These are phyloP conservation scores for Schizophyllum commune DNA, from an alignment of 1,284 basidiomycete genomes.

Conservation along the genomic window DNA sequence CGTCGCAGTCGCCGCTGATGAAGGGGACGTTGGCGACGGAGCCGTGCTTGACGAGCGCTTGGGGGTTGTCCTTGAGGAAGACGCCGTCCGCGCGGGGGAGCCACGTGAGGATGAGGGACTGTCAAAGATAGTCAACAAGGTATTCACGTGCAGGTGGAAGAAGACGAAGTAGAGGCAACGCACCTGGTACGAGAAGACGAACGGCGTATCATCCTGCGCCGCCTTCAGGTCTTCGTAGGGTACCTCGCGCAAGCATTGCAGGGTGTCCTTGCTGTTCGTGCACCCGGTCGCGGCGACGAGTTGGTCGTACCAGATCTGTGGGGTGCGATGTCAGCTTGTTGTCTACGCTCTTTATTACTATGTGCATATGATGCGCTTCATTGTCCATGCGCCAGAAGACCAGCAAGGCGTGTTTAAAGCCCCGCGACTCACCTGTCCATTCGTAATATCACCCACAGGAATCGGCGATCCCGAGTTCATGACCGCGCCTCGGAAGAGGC, in stretches of 20 bases:
- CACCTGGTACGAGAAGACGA: conserved; percentile 39
- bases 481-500: conserved; percentile 42
- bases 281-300: conserved; percentile 40
- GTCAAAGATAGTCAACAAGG: conserved; percentile 25
- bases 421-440: too few relatives aligned
- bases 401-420: too few relatives aligned
- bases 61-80: conserved; percentile 27
- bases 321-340: too few relatives aligned
- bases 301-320: conserved; percentile 32
- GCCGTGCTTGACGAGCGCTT: conserved; percentile 21
- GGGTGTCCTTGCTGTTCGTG: conserved; percentile 30
- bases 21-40: conserved; percentile 29
- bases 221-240: conserved; percentile 32
- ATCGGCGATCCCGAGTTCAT: conserved; percentile 45
- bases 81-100: conserved; percentile 33
- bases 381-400: too few relatives aligned
- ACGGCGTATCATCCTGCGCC: conserved; percentile 36
- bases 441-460: conserved; percentile 33
- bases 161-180: conserved; percentile 1
- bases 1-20: conserved; percentile 28
- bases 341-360: too few relatives aligned
- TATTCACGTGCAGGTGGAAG: not conserved
- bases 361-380: too few relatives aligned
- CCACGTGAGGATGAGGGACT: conserved; percentile 24
- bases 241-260: conserved; percentile 40